Evolutionary conservation across 805 yeast species (phyloP).

Genomic region (Zygotorulaspora danielsina): DNA sequence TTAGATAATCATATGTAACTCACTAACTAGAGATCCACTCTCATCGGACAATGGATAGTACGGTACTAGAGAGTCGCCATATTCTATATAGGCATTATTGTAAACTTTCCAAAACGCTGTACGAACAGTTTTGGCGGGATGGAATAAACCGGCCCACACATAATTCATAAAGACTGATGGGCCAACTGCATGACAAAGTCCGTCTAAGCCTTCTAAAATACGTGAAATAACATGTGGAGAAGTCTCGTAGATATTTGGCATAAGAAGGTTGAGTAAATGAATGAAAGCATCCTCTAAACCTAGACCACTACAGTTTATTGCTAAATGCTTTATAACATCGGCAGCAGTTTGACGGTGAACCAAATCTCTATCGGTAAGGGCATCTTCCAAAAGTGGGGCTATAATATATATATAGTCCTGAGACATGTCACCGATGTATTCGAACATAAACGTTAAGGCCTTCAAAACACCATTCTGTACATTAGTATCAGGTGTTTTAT

Average conservation of each 20-base stretch:
- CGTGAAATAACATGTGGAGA: conserved; percentile 92
- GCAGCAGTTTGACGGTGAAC: conserved; percentile 97
- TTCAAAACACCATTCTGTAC: conserved; percentile 95
- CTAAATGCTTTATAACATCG: conserved; percentile 74
- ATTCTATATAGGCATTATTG: conserved; percentile 70
- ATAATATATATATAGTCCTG: conserved; percentile 78
- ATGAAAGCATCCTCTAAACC: conserved; percentile 79
- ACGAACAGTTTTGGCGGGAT: conserved; percentile 87
- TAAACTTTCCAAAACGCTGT: conserved; percentile 79
- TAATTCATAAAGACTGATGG: conserved; percentile 71
- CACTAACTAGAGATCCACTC: conserved; percentile 39
- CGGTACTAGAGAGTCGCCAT: conserved; percentile 74
- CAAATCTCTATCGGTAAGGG: conserved; percentile 81
- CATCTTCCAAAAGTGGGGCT: conserved; percentile 79
- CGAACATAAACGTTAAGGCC: conserved; percentile 86
- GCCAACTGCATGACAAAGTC: conserved; percentile 68
- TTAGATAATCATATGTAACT: conserved; percentile 42
- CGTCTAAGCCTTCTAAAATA: conserved; percentile 74
- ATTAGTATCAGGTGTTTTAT: conserved; percentile 83
- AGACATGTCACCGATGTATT: conserved; percentile 78
- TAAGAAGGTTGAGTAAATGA: conserved; percentile 71
- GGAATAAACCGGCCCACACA: conserved; percentile 83
- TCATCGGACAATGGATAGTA: conserved; percentile 61
- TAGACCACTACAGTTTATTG: conserved; percentile 69
- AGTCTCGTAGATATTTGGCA: conserved; percentile 90